Base-by-base conservation (phyloP, 192 early-diverging fungal species). In the Jimgerdemannia lactiflua region DNA sequence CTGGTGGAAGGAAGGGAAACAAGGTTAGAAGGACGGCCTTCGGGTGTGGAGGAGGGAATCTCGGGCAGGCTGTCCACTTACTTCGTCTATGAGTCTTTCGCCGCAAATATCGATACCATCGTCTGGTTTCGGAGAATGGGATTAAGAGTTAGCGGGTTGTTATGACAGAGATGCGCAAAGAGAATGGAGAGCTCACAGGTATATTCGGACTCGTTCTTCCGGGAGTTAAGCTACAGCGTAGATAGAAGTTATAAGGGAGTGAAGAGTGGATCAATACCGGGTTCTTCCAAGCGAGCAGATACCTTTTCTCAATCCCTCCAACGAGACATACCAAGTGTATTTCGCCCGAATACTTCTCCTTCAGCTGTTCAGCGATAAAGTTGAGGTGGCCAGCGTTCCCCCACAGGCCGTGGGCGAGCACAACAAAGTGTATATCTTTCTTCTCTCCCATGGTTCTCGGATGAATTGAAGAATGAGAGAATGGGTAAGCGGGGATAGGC, bases 391-490 rank as follows among this genome's bases (percentile, higher is more conserved):
- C 69, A 11, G 78, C 67, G 42, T 88, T 83, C 6, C 90, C 90
- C 90, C 90, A 93, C 17, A 91, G 82, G 18, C 92, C 92, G 76
- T 93, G 89, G 20, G 87, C 85, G 7, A 90, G 67, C 39, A 93
- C 88, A 41, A 89, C 73, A 11, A 92, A 74, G 71, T 92, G 91
- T 2, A 80, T 76, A 54, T 65, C 43, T 9, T 75, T 42, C 17
- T 4, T 43, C 4, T 64, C 64, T 6, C 4, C 39, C 40, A 43
- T 11, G 42, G 65, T 73, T 0, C 29, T 29, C 29, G 29, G 29
- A 29, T 29, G 29, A 29, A 29, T 29, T 29, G 29, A n/a, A n/a
- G n/a, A n/a, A n/a, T n/a, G n/a, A n/a, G n/a, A n/a, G n/a, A 29
- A 29, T 29, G 29, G 29, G 1, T 29, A 29, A 29, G 29, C 29